A percentile compares a stretch with the other conserved stretches of the same genome.
Evolutionary conservation across 768 basidiomycete genomes (phyloP).

Genomic region (Chalciporus pseudorubinellus): DNA sequence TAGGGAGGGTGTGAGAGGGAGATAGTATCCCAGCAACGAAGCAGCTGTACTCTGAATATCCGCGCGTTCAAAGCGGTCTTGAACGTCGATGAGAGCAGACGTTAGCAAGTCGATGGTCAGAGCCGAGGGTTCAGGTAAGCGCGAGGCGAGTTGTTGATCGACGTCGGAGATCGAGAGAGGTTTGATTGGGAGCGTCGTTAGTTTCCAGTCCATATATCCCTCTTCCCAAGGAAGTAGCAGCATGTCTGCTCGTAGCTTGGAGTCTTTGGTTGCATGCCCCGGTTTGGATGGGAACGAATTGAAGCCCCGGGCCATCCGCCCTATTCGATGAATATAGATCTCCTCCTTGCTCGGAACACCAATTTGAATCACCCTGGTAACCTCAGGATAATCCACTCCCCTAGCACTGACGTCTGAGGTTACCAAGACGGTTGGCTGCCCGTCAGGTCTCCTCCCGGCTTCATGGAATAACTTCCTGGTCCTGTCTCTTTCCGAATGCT

Average conservation of each 20-base stretch:
- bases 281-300: constrained; percentile 38
- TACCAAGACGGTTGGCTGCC: constrained; percentile 60
- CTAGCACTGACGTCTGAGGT: constrained; percentile 88
- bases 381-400: constrained; percentile 85
- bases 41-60: constrained; percentile 61
- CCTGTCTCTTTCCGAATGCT: constrained; percentile 16
- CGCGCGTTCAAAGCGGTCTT: constrained; percentile 41
- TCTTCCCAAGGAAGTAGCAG: constrained; percentile 79
- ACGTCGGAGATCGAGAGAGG: constrained; percentile 38
- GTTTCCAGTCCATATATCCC: constrained; percentile 58
- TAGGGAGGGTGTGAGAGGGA: constrained; percentile 48
- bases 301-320: constrained; percentile 75
- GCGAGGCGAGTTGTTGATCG: constrained; percentile 10
- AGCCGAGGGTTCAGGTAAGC: constrained; percentile 10
- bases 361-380: constrained; percentile 88
- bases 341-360: constrained; percentile 70
- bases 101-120: constrained; percentile 26
- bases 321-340: constrained; percentile 83
- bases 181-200: constrained; percentile 69
- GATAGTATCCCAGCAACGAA: constrained; percentile 72
- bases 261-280: not conserved
- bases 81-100: constrained; percentile 30
- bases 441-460: constrained; percentile 19
- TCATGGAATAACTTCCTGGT: constrained; percentile 26
- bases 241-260: constrained; percentile 54